A percentile compares a stretch with the other conserved stretches of the same genome.
These are phyloP conservation scores for Colletotrichum viniferum DNA, from an alignment of 2,329 filamentous ascomycete species.

Conservation along the genomic window DNA sequence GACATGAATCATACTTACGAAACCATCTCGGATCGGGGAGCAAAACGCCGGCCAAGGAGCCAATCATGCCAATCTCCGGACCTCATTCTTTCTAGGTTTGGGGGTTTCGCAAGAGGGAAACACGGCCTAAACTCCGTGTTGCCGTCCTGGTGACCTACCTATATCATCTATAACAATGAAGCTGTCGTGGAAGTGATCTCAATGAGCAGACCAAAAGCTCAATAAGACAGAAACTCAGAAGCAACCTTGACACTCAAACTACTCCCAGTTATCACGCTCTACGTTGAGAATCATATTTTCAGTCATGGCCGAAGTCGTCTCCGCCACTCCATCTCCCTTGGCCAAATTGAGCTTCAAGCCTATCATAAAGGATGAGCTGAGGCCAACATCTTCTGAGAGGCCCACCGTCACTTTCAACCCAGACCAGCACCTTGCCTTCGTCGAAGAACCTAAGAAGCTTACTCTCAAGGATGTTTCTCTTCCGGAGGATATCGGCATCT, in stretches of 20 bases:
- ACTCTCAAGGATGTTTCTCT: constrained; percentile 68
- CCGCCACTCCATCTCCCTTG: not conserved
- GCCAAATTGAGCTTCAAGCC: not conserved
- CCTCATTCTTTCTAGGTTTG: not conserved
- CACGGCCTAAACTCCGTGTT: not conserved
- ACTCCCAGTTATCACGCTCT: not conserved
- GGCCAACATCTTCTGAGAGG: not conserved
- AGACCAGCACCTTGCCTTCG: constrained; percentile 58
- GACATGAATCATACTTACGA: not conserved
- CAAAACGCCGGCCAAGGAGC: not conserved
- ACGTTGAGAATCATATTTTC: too few species aligned
- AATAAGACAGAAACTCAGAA: not conserved
- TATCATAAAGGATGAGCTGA: not conserved
- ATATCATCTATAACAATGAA: not conserved
- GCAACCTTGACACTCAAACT: not conserved
- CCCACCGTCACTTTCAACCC: constrained; percentile 50
- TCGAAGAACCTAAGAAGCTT: constrained; percentile 53
- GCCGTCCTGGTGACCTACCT: not conserved
- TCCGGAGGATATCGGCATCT: constrained; percentile 58
- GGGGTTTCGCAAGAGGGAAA: not conserved
- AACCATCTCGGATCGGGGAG: not conserved
- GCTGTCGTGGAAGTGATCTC: not conserved
- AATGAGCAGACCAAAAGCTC: too few species aligned
- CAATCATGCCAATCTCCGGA: not conserved
- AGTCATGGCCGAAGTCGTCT: not conserved